Evolutionary conservation across 306 rosid species (phyloP).

Genomic region (Myrica gale): DNA sequence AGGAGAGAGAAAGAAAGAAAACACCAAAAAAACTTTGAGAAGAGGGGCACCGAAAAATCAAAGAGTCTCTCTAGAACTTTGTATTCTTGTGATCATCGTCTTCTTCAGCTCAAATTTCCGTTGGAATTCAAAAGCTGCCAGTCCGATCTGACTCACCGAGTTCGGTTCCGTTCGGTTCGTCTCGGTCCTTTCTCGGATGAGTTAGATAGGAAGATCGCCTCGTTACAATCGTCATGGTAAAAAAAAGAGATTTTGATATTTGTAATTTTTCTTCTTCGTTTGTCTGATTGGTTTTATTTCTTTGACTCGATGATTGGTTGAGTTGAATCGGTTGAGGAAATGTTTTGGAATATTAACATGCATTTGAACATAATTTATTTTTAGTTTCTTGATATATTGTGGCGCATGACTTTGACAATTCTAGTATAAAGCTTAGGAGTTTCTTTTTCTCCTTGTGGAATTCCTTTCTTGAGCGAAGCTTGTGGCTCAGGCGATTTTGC

Average conservation of each 20-base stretch:
- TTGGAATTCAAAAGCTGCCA: constrained; percentile 38
- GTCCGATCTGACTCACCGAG: constrained; percentile 73
- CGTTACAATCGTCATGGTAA: constrained; percentile 79
- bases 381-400: background rate
- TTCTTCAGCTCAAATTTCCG: constrained; percentile 49
- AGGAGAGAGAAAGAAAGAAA: background rate
- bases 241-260: background rate
- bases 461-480: background rate
- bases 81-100: constrained; percentile 47
- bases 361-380: background rate
- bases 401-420: background rate
- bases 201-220: constrained; percentile 62
- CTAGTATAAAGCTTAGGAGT: constrained; percentile 2
- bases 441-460: background rate
- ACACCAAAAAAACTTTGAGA: constrained; percentile 15
- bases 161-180: constrained; percentile 32
- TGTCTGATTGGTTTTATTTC: constrained; percentile 31
- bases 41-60: constrained; percentile 15
- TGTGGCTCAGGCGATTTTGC: background rate
- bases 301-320: constrained; percentile 45
- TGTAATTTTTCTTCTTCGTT: constrained; percentile 2
- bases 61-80: constrained; percentile 34
- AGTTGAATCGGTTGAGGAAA: constrained; percentile 46
- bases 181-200: constrained; percentile 74
- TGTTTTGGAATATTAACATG: constrained; percentile 21